Base-by-base conservation (phyloP, 495 filamentous ascomycete genomes). In the Penicillium riverlandense region DNA sequence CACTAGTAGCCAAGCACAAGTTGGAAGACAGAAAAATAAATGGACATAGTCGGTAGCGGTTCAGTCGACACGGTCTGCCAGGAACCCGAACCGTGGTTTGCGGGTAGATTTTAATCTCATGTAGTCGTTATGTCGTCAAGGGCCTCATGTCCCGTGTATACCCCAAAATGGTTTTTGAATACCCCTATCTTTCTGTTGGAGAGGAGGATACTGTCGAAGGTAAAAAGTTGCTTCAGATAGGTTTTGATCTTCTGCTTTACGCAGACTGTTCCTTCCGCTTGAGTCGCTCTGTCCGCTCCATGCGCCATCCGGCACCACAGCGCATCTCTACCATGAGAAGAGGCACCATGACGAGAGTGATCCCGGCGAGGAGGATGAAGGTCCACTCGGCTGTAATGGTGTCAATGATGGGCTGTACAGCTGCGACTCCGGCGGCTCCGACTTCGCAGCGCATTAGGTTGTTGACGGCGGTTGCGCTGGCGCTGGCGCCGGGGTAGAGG, bases 371-470 rank as follows among this genome's bases (percentile, higher is more conserved):
- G 12, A 89, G 63, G 1, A 78, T 76, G 49, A 82, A 87, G 8
- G 76, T 69, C 66, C 72, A 83, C 1, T 78, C 75, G 5, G 67
- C 54, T 1, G 79, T 82, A 47, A 88, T 69, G 0, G 61, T 69
- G 34, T 79, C 61, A 35, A 83, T 78, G 63, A 88, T 78, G 7
- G 79, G 77, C 38, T 77, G 69, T 16, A 85, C 76, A 9, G 72
- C 67, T 5, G 78, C 83, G 10, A 79, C 80, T 15, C 77, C 78
- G 0, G 64, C 83, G 3, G 84, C 85, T 9, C 83, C 84, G 10
- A 88, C 56, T 27, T 82, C 48, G 52, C 83, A 88, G 13, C 84
- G 60, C 27, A 80, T 77, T 32, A 90, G 56, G 52, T 90, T 88
- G 53, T 84, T 85, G 7, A 82, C 78, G 1, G 85, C 85, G 0